phyloP scores from a whole-genome alignment of 176 grass and related monocot species.

The Cenchrus fungigraminus region DNA sequence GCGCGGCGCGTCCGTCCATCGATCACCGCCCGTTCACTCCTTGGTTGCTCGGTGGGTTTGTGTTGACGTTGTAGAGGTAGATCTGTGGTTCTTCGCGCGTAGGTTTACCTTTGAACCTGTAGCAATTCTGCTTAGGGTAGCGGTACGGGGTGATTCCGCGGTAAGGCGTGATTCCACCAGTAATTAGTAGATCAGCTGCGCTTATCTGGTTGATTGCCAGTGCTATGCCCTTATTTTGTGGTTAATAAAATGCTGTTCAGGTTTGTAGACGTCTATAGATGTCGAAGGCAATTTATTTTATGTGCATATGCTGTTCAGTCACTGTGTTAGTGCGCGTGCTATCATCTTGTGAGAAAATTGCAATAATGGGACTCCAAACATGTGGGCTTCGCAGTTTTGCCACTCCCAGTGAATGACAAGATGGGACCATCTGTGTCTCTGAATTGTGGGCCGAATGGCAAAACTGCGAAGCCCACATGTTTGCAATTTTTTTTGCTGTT shows the following conservation, averaged over 20 bases:
- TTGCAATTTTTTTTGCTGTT: too few relatives aligned
- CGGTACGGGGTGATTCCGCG: neutral
- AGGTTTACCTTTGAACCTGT: neutral
- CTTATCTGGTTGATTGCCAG: neutral
- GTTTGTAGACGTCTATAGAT: neutral
- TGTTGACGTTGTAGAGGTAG: neutral
- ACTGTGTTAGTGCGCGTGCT: neutral
- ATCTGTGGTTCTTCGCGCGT: neutral
- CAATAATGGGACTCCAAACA: too few relatives aligned
- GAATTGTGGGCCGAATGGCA: too few relatives aligned
- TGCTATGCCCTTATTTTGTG: neutral
- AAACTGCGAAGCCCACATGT: too few relatives aligned
- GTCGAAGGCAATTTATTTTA: neutral
- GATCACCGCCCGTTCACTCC: neutral
- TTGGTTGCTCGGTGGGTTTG: neutral
- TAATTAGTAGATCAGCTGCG: neutral
- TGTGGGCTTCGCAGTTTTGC: too few relatives aligned
- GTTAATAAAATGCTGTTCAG: neutral
- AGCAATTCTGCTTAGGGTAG: neutral
- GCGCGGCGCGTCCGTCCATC: too few relatives aligned
- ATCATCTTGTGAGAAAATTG: too few relatives aligned
- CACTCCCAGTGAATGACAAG: too few relatives aligned
- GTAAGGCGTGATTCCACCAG: neutral
- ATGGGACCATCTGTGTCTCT: too few relatives aligned
- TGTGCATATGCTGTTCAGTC: neutral